Percentiles rank a stretch among this genome's conserved stretches.
Evolutionary conservation across 768 basidiomycete genomes (phyloP).

Genomic region (Tulasnella sp.): DNA sequence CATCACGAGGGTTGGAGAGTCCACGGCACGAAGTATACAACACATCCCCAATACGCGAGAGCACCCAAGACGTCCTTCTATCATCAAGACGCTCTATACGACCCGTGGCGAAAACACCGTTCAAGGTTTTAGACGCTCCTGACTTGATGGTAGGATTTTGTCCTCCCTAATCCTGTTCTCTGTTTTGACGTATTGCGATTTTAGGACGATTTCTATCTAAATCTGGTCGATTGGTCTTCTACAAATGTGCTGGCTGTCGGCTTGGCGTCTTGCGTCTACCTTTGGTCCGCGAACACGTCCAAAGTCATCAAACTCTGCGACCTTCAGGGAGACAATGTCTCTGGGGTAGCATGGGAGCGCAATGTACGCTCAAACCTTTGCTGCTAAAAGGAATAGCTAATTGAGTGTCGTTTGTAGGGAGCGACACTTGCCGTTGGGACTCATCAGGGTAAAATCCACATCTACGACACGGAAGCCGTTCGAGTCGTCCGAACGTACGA

Average conservation of each 20-base stretch:
- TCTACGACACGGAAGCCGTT: conserved; percentile 81
- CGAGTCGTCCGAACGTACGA: conserved; percentile 70
- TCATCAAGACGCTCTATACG: conserved; percentile 73
- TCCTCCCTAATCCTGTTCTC: background rate
- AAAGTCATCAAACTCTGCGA: conserved; percentile 89
- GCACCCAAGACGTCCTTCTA: conserved; percentile 70
- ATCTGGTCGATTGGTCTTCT: conserved; percentile 93
- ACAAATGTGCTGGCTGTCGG: conserved; percentile 94
- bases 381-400: background rate
- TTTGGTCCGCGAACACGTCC: conserved; percentile 94
- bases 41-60: conserved; percentile 76
- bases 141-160: conserved; percentile 54
- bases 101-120: conserved; percentile 86
- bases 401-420: conserved; percentile 32
- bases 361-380: conserved; percentile 30
- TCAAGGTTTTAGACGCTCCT: conserved; percentile 92
- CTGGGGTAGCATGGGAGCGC: conserved; percentile 90
- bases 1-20: conserved; percentile 47
- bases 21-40: conserved; percentile 84
- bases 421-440: conserved; percentile 90
- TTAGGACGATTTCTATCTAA: conserved; percentile 91
- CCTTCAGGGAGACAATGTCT: conserved; percentile 57
- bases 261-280: conserved; percentile 82
- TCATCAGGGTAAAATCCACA: conserved; percentile 74
- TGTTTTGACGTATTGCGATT: background rate